Evolutionary conservation across 1,284 basidiomycete species (phyloP).

Genomic region (Tilletia caries): DNA sequence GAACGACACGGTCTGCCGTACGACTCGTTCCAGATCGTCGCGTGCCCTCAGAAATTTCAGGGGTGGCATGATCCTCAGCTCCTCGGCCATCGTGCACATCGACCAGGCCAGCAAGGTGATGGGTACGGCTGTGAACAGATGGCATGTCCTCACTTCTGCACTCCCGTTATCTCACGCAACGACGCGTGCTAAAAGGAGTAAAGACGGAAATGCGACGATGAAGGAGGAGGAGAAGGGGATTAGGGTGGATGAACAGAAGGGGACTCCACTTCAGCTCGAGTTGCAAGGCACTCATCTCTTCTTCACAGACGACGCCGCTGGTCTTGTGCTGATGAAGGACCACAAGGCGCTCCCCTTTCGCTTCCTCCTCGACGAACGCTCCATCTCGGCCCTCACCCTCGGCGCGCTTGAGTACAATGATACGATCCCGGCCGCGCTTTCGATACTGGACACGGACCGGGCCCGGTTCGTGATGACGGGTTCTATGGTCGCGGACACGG

Average conservation of each 20-base stretch:
- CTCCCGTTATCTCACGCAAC: background rate
- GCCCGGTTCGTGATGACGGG: slow-evolving; percentile 25
- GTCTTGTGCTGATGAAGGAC: background rate
- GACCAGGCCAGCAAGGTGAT: slow-evolving; percentile 79
- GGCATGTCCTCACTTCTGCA: slow-evolving; percentile 48
- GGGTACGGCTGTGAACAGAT: slow-evolving; percentile 75
- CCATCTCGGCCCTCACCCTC: background rate
- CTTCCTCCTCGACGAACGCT: slow-evolving; percentile 1
- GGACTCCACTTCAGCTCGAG: slow-evolving; percentile 31
- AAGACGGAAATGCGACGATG: slow-evolving; percentile 16
- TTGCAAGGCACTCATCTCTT: slow-evolving; percentile 73
- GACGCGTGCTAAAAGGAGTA: background rate
- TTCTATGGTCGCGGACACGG: slow-evolving; percentile 29
- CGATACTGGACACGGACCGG: slow-evolving; percentile 3
- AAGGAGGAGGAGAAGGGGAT: background rate
- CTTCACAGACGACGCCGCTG: slow-evolving; percentile 68
- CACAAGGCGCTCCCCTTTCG: background rate
- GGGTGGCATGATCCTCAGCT: slow-evolving; percentile 75
- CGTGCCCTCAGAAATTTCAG: slow-evolving; percentile 79
- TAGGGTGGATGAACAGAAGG: background rate
- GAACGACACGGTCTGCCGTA: slow-evolving; percentile 76
- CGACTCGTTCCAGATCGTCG: slow-evolving; percentile 71
- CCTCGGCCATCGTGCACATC: slow-evolving; percentile 80
- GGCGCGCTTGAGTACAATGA: background rate
- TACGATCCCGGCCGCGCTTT: background rate